These are phyloP conservation scores for Chytridiales sp. DNA, from an alignment of 371 early-diverging fungal genomes.

Conservation along the genomic window DNA sequence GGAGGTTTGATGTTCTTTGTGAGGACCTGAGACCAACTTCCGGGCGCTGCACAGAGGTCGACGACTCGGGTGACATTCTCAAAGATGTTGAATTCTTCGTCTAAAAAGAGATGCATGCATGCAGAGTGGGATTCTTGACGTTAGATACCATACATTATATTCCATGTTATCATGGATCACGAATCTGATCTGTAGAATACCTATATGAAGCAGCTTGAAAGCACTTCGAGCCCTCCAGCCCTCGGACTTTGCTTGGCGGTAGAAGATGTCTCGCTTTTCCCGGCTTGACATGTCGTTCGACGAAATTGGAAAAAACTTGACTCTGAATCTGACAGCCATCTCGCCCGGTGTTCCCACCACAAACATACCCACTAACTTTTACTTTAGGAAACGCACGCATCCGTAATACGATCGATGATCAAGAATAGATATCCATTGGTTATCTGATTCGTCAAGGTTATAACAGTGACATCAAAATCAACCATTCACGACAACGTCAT, in stretches of 20 bases:
- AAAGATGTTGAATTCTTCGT: constrained; percentile 92
- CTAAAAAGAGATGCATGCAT: constrained; percentile 27
- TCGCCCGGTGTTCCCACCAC: no score
- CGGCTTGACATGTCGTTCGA: not conserved
- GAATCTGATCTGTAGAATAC: constrained; percentile 16
- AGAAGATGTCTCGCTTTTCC: constrained; percentile 79
- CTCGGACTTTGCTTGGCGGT: constrained; percentile 94
- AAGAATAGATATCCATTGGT: no score
- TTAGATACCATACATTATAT: not conserved
- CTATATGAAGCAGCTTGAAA: constrained; percentile 95
- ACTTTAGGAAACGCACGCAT: no score
- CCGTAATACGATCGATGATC: no score
- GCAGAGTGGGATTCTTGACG: not conserved
- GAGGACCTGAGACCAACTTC: constrained; percentile 99
- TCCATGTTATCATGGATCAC: not conserved
- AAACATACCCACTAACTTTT: no score
- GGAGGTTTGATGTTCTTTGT: constrained; percentile 17
- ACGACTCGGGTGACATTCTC: constrained; percentile 88
- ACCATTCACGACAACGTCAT: no score
- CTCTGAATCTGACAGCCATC: no score
- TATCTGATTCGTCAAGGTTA: no score
- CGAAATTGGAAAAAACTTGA: no score
- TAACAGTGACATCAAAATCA: no score
- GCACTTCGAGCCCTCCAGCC: constrained; percentile 93
- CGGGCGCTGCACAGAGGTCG: constrained; percentile 99